A percentile compares a stretch with the other conserved stretches of the same genome.
phyloP scores from a whole-genome alignment of 768 basidiomycete genomes.

The Wakefieldia striispora region DNA sequence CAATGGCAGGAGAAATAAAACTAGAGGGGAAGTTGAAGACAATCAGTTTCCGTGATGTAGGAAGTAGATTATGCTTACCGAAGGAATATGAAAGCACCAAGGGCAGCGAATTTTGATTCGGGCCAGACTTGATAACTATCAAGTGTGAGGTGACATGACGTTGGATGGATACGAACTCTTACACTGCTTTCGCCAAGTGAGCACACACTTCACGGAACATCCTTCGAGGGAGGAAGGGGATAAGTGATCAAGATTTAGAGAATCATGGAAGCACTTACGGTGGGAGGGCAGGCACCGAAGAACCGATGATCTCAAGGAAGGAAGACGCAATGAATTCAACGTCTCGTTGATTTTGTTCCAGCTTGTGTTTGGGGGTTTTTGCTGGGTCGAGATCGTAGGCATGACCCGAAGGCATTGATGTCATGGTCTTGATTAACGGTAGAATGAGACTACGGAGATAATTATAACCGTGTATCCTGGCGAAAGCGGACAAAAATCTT shows the following conservation, averaged over 20 bases:
- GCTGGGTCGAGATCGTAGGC: slow-evolving; percentile 78
- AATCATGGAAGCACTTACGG: slow-evolving; percentile 48
- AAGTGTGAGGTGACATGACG: slow-evolving; percentile 14
- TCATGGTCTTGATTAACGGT: slow-evolving; percentile 76
- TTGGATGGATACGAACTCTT: slow-evolving; percentile 30
- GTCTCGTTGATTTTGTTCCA: slow-evolving; percentile 64
- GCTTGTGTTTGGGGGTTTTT: slow-evolving; percentile 55
- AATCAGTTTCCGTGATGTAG: neutral
- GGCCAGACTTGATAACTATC: slow-evolving; percentile 67
- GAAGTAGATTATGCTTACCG: slow-evolving; percentile 43
- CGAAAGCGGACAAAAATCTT: slow-evolving; percentile 83
- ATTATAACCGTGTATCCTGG: slow-evolving; percentile 86
- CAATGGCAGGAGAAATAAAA: slow-evolving; percentile 90
- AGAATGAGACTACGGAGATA: slow-evolving; percentile 80
- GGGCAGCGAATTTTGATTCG: slow-evolving; percentile 74
- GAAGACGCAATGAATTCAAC: slow-evolving; percentile 71
- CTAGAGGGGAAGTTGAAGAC: slow-evolving; percentile 36
- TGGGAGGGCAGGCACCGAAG: slow-evolving; percentile 69
- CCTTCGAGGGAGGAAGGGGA: slow-evolving; percentile 35
- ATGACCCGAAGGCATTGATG: slow-evolving; percentile 65
- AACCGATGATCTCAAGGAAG: slow-evolving; percentile 72
- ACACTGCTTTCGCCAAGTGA: slow-evolving; percentile 79
- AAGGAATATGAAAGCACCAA: slow-evolving; percentile 90
- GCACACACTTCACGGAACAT: slow-evolving; percentile 86
- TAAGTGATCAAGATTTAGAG: neutral